Base-by-base conservation (phyloP, 495 filamentous ascomycete genomes). In the Hypomontagnella submonticulosa region DNA sequence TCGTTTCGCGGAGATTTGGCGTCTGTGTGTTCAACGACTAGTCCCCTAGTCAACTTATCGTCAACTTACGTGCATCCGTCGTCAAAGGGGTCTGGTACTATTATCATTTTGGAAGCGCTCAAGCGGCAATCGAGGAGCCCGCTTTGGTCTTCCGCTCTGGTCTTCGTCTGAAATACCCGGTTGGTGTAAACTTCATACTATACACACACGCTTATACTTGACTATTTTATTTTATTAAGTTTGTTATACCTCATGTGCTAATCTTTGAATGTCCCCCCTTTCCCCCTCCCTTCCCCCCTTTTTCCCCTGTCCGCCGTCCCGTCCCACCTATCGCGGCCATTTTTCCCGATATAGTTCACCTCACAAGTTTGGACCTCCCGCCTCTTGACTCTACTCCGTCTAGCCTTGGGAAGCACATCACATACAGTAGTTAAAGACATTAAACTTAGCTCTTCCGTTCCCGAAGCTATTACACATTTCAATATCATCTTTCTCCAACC, bases 131-230 rank as follows among this genome's bases (percentile, higher is more conserved):
- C 36, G 16, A 37, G 40, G 49, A 38, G 36, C 41, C n/a, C n/a
- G n/a, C n/a, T n/a, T n/a, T n/a, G n/a, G n/a, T n/a, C n/a, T n/a
- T n/a, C n/a, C n/a, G n/a, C n/a, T n/a, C n/a, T n/a, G n/a, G n/a
- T n/a, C n/a, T n/a, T n/a, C n/a, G n/a, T n/a, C n/a, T 60, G 36
- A 56, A 61, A 57, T 61, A 67, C 46, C 63, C 63, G 56, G 61
- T 58, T 58, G 40, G 30, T 57, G 33, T 57, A 13, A 40, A 33
- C 51, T 57, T 57, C 52, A 52, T n/a, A n/a, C n/a, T n/a, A n/a
- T n/a, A n/a, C 8, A 38, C 27, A 41, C 8, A 27, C 51, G 55
- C 56, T n/a, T 30, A 33, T 36, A 50, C 43, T 4, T 47, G 20
- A 15, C 13, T 23, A 43, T 11, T 11, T 41, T n/a, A n/a, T n/a